These are phyloP conservation scores for Vachellia pachyceras DNA, from an alignment of 306 rosid genomes.

Conservation along the genomic window DNA sequence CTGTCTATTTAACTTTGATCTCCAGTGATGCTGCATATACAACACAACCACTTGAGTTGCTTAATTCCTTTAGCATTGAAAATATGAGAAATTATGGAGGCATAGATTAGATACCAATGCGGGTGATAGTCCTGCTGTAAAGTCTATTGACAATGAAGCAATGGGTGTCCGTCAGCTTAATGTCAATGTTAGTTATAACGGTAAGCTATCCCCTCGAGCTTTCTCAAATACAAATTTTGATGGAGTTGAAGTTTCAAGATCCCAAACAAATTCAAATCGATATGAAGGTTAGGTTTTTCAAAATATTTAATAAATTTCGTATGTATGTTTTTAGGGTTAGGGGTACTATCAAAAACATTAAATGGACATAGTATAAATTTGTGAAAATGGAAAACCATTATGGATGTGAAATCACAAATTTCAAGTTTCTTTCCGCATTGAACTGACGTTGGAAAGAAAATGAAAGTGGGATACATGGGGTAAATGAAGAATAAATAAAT, in stretches of 20 bases:
- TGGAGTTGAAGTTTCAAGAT: constrained; percentile 52
- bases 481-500: constrained; percentile 30
- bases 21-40: constrained; percentile 92
- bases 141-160: too few species aligned
- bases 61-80: constrained; percentile 78
- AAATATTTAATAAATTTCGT: constrained; percentile 11
- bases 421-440: neutral
- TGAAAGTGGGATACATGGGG: constrained; percentile 23
- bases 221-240: constrained; percentile 53
- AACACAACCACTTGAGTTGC: constrained; percentile 94
- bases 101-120: constrained; percentile 48
- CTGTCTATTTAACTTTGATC: constrained; percentile 34
- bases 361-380: neutral
- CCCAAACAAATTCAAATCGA: constrained; percentile 55
- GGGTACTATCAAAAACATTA: constrained; percentile 29
- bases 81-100: constrained; percentile 55
- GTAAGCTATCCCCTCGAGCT: constrained; percentile 48
- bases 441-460: constrained; percentile 19
- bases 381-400: constrained; percentile 6
- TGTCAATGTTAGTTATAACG: constrained; percentile 50
- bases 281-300: constrained; percentile 74
- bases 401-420: too few species aligned
- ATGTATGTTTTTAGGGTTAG: too few species aligned
- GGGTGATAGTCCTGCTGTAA: constrained; percentile 49
- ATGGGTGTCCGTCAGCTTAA: constrained; percentile 54